Percentiles rank a stretch among this genome's conserved stretches.
Evolutionary conservation across 352 stramenopile species (phyloP).

Genomic region (Phytopythium cucurbitacearum): DNA sequence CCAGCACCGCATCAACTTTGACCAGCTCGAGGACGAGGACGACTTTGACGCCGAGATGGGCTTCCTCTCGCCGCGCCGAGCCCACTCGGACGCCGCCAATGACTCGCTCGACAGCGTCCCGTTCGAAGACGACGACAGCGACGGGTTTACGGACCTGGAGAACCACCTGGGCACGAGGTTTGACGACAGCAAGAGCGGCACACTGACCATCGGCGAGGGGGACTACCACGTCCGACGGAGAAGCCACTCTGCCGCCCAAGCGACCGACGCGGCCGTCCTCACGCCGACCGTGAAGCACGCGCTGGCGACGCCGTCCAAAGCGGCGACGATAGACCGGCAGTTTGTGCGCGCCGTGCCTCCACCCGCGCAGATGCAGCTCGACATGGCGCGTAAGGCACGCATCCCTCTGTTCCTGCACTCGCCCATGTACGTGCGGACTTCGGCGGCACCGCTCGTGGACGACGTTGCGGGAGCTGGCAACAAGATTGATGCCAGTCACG

Average conservation of each 20-base stretch:
- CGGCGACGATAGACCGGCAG: constrained; percentile 52
- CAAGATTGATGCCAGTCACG: background rate
- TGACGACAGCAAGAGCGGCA: background rate
- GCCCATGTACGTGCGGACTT: constrained; percentile 83
- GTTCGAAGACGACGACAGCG: constrained; percentile 37
- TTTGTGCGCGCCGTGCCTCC: constrained; percentile 66
- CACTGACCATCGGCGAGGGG: background rate
- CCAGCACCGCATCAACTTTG: constrained; percentile 56
- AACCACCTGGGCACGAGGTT: constrained; percentile 16
- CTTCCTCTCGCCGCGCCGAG: constrained; percentile 23
- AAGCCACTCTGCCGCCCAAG: too few relatives aligned
- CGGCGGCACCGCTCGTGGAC: constrained; percentile 50
- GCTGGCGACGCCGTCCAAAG: constrained; percentile 27
- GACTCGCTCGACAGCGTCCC: constrained; percentile 48
- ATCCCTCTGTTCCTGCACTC: constrained; percentile 86
- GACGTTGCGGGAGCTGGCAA: constrained; percentile 13
- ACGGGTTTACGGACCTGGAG: constrained; percentile 51
- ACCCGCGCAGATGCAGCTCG: constrained; percentile 83
- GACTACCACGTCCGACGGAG: too few relatives aligned
- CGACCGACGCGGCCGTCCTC: too few relatives aligned
- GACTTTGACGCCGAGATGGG: constrained; percentile 52
- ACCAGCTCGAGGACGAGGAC: constrained; percentile 22
- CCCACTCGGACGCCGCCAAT: constrained; percentile 14
- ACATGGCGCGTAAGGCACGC: constrained; percentile 74
- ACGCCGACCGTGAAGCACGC: background rate